These are phyloP conservation scores for Oidium heveae DNA, from an alignment of 2,329 filamentous ascomycete species.

Conservation along the genomic window DNA sequence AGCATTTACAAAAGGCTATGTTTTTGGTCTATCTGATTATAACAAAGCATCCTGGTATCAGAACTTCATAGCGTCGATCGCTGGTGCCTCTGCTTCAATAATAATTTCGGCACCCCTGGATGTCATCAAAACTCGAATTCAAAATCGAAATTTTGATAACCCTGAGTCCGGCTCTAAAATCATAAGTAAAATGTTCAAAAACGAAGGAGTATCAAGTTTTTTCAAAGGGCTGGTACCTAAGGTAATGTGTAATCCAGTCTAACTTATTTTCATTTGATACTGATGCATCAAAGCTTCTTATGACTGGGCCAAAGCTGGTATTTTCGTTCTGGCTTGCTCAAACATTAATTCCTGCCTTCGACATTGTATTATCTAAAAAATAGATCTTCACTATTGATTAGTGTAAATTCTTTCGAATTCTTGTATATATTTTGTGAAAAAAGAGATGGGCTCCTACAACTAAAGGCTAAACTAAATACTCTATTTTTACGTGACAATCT, in stretches of 20 bases:
- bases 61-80: slow-evolving; percentile 93
- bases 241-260: slow-evolving; percentile 16
- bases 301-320: slow-evolving; percentile 96
- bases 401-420: too few species aligned
- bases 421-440: too few species aligned
- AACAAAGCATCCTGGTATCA: slow-evolving; percentile 85
- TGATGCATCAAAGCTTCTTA: slow-evolving; percentile 40
- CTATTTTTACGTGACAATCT: too few species aligned
- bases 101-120: slow-evolving; percentile 89
- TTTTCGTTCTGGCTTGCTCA: slow-evolving; percentile 99
- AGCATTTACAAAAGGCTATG: slow-evolving; percentile 89
- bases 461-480: too few species aligned
- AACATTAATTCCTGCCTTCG: slow-evolving; percentile 88
- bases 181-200: slow-evolving; percentile 71
- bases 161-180: slow-evolving; percentile 87
- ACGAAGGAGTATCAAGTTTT: slow-evolving; percentile 69
- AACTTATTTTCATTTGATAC: neutral
- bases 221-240: slow-evolving; percentile 97
- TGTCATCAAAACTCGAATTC: slow-evolving; percentile 94
- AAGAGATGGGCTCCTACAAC: too few species aligned
- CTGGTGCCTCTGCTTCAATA: slow-evolving; percentile 82
- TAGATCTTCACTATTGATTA: slow-evolving; percentile 1
- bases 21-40: slow-evolving; percentile 78
- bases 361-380: slow-evolving; percentile 20
- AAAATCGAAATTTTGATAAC: slow-evolving; percentile 97